These are phyloP conservation scores for Lentinula lateritia DNA, from an alignment of 768 basidiomycete genomes.

Conservation along the genomic window DNA sequence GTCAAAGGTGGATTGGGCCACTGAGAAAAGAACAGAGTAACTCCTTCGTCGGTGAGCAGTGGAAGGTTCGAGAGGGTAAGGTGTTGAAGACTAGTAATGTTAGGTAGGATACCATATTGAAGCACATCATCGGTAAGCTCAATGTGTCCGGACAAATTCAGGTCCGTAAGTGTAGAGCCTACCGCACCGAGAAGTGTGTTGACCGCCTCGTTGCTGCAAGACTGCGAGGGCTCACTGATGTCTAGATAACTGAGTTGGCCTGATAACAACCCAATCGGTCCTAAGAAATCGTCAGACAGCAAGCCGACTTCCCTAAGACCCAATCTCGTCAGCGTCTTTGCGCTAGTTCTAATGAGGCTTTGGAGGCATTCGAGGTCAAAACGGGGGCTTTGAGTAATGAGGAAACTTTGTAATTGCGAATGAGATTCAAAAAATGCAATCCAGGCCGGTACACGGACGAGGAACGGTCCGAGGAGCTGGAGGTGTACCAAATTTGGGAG, in stretches of 20 bases:
- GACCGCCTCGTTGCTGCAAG: conserved; percentile 53
- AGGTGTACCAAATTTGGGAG: conserved; percentile 66
- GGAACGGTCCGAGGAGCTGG: conserved; percentile 84
- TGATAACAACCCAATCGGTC: conserved; percentile 41
- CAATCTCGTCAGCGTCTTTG: conserved; percentile 51
- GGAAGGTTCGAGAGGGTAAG: conserved; percentile 53
- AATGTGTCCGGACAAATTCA: conserved; percentile 70
- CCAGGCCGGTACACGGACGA: conserved; percentile 75
- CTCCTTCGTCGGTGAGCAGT: conserved; percentile 64
- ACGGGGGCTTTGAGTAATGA: conserved; percentile 81
- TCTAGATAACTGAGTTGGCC: conserved; percentile 55
- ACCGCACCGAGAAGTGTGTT: conserved; percentile 48
- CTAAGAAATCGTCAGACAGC: conserved; percentile 61
- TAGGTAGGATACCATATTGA: conserved; percentile 47
- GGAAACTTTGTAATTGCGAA: conserved; percentile 61
- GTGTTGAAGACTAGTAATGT: conserved; percentile 40
- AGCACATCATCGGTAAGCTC: conserved; percentile 59
- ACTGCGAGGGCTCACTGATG: conserved; percentile 53
- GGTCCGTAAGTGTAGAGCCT: conserved; percentile 48
- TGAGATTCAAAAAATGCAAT: conserved; percentile 62
- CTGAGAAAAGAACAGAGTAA: conserved; percentile 59
- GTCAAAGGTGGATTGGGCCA: conserved; percentile 53
- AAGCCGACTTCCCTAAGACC: conserved; percentile 75
- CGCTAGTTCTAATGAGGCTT: conserved; percentile 50
- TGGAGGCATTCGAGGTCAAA: conserved; percentile 70